Evolutionary conservation across 2,329 filamentous ascomycete genomes (phyloP).

Genomic region (Pseudocercospora pini-densiflorae): DNA sequence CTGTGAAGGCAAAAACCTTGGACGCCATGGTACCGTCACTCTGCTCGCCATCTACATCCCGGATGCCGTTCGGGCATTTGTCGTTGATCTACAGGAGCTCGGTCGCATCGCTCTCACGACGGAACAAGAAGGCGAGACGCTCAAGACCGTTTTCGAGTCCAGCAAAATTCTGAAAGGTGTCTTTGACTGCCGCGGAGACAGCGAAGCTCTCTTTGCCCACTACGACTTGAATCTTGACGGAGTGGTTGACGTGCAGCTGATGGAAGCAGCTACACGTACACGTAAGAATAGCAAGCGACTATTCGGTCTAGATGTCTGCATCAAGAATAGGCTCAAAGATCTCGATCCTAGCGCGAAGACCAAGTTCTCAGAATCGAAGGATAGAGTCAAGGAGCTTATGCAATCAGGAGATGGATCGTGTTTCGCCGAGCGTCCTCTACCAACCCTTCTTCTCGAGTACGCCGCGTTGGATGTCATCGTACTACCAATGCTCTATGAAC

Average conservation of each 20-base stretch:
- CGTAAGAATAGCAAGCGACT: constrained; percentile 8
- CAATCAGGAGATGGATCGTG: background rate
- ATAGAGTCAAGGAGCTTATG: constrained; percentile 9
- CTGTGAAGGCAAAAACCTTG: constrained; percentile 16
- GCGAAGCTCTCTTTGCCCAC: constrained; percentile 12
- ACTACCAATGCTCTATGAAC: constrained; percentile 4
- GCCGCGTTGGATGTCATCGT: background rate
- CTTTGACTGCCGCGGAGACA: constrained; percentile 17
- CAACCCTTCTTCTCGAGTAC: constrained; percentile 9
- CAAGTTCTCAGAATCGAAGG: constrained; percentile 6
- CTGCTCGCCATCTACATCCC: constrained; percentile 15
- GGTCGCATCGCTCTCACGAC: background rate
- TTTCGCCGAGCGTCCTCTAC: constrained; percentile 10
- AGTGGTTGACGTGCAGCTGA: constrained; percentile 10
- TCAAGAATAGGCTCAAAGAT: constrained; percentile 9
- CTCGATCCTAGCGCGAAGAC: background rate
- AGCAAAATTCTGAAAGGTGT: constrained; percentile 5
- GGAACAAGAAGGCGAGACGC: background rate
- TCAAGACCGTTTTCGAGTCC: constrained; percentile 7
- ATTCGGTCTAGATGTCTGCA: constrained; percentile 2
- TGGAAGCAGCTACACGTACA: constrained; percentile 12
- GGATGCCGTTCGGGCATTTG: background rate
- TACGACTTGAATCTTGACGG: constrained; percentile 2
- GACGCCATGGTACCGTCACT: constrained; percentile 6
- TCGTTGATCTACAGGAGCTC: constrained; percentile 10